Percentiles rank a stretch among this genome's conserved stretches.
Conservation (phyloP, 306 rosid species). For the Rubus parviflorus region DNA sequence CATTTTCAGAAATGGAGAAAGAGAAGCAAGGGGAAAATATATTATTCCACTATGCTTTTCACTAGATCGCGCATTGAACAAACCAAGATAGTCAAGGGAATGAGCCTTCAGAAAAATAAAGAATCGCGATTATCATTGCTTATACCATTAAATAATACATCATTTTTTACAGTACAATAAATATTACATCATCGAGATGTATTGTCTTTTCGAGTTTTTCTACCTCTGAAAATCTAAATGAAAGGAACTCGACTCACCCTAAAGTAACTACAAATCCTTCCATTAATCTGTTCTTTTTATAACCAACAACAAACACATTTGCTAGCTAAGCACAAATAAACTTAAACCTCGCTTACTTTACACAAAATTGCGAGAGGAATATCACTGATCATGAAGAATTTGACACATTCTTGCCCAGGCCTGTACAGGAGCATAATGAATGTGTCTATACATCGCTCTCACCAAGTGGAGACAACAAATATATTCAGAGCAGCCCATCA, state of each 20-base stretch:
- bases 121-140: constrained; percentile 40
- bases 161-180: not conserved
- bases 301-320: constrained; percentile 7
- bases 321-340: constrained; percentile 22
- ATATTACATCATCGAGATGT: constrained; percentile 26
- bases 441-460: constrained; percentile 25
- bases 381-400: not conserved
- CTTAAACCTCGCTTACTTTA: constrained; percentile 44
- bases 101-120: not conserved
- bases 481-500: not conserved
- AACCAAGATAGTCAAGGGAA: not conserved
- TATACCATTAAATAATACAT: constrained; percentile 33
- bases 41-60: not conserved
- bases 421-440: constrained; percentile 23
- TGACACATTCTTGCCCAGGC: constrained; percentile 10
- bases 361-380: constrained; percentile 43
- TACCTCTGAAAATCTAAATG: not conserved
- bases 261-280: not conserved
- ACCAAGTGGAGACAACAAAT: not conserved
- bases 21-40: not conserved
- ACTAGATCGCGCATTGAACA: not conserved
- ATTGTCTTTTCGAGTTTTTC: constrained; percentile 1
- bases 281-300: not conserved
- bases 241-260: not conserved
- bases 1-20: not conserved